phyloP scores from a whole-genome alignment of 306 rosid species.

The Quillaja saponaria region DNA sequence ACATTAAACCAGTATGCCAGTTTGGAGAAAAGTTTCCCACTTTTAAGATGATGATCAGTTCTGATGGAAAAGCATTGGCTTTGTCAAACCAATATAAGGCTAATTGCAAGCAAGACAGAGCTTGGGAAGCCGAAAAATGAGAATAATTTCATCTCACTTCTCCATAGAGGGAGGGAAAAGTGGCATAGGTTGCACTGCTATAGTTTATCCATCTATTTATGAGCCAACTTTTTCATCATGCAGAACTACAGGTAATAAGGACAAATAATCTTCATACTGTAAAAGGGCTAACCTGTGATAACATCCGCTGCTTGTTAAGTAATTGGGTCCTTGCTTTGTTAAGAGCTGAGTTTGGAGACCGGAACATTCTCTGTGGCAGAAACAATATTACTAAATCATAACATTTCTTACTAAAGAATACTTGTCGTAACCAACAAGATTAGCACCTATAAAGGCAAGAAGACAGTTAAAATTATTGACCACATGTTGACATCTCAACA shows the following conservation, averaged over 20 bases:
- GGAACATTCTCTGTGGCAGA: constrained; percentile 68
- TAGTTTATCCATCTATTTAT: not conserved
- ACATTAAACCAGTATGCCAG: not conserved
- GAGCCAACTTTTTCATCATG: not conserved
- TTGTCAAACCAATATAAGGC: not conserved
- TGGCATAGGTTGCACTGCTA: not conserved
- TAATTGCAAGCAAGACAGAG: not conserved
- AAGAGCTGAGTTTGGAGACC: constrained; percentile 78
- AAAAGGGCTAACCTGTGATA: constrained; percentile 62
- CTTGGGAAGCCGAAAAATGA: no score
- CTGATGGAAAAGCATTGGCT: not conserved
- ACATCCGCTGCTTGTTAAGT: constrained; percentile 76
- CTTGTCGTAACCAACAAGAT: no score
- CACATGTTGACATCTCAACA: not conserved
- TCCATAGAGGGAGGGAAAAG: no score
- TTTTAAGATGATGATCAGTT: not conserved
- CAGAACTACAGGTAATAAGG: not conserved
- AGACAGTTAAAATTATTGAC: not conserved
- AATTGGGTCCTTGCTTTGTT: constrained; percentile 88
- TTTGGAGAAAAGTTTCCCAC: not conserved
- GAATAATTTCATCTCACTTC: no score
- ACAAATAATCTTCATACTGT: not conserved
- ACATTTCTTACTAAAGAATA: no score
- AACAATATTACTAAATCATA: not conserved
- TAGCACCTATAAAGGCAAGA: not conserved